A percentile compares a stretch with the other conserved stretches of the same genome.
Conservation (phyloP, 1,284 basidiomycete species). For the Sanguinoderma infundibulare region DNA sequence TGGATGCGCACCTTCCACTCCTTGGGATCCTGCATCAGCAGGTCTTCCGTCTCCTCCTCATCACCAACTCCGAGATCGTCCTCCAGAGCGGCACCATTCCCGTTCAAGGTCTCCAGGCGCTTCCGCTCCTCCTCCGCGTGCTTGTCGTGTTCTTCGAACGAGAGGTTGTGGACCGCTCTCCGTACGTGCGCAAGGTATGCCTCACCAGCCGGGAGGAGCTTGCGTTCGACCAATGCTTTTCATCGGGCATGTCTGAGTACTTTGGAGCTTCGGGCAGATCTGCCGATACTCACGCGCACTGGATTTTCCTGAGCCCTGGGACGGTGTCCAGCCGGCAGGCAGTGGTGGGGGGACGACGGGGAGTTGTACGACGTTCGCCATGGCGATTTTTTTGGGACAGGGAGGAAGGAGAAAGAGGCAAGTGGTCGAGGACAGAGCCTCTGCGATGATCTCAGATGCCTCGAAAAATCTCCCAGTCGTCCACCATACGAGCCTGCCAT, state of each 20-base stretch:
- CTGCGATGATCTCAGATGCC: background rate
- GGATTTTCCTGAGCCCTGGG: conserved; percentile 34
- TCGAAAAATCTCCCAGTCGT: conserved; percentile 16
- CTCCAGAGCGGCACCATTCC: conserved; percentile 61
- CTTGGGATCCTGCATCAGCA: conserved; percentile 88
- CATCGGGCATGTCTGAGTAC: conserved; percentile 7
- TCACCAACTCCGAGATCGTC: conserved; percentile 94
- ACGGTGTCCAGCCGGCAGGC: conserved; percentile 34
- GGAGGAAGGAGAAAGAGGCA: conserved; percentile 5
- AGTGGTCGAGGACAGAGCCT: background rate
- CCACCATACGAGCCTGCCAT: background rate
- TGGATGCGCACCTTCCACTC: conserved; percentile 89
- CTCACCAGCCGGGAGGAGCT: conserved; percentile 81
- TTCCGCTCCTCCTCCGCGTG: conserved; percentile 58
- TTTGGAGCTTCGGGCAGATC: background rate
- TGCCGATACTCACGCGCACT: conserved; percentile 36
- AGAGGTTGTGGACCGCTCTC: conserved; percentile 73
- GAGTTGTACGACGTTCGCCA: conserved; percentile 38
- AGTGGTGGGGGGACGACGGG: conserved; percentile 38
- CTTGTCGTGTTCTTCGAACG: conserved; percentile 83
- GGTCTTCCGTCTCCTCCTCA: conserved; percentile 81
- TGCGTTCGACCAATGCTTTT: conserved; percentile 43
- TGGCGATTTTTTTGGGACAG: conserved; percentile 22
- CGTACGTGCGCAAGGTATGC: conserved; percentile 85
- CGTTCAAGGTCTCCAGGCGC: conserved; percentile 57